These are phyloP conservation scores for Lodderomyces pseudojiufengensis DNA, from an alignment of 1,139 yeast genomes.

Conservation along the genomic window DNA sequence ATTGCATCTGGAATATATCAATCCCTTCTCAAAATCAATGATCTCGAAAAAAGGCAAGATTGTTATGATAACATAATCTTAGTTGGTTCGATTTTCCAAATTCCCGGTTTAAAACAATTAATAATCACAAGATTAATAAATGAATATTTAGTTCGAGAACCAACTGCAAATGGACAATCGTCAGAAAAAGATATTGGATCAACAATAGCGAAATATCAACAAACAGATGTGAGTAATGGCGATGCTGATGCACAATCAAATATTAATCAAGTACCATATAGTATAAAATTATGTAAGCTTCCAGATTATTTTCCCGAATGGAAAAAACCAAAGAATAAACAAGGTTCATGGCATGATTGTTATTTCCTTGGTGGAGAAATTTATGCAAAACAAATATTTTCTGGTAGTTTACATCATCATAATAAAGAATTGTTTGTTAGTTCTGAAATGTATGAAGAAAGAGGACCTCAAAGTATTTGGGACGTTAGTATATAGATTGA, in stretches of 20 bases:
- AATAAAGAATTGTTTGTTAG: slow-evolving; percentile 67
- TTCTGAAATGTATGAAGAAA: slow-evolving; percentile 68
- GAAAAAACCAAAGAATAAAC: slow-evolving; percentile 64
- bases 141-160: slow-evolving; percentile 49
- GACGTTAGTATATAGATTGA: slow-evolving; percentile 29
- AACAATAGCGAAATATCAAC: slow-evolving; percentile 45
- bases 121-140: slow-evolving; percentile 56
- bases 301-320: slow-evolving; percentile 96
- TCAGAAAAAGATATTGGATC: slow-evolving; percentile 24
- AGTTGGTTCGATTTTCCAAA: slow-evolving; percentile 71
- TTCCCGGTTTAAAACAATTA: slow-evolving; percentile 75
- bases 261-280: slow-evolving; percentile 68
- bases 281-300: slow-evolving; percentile 62
- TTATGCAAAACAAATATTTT: slow-evolving; percentile 79
- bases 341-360: slow-evolving; percentile 65
- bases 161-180: slow-evolving; percentile 20
- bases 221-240: slow-evolving; percentile 33
- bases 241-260: slow-evolving; percentile 24
- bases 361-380: slow-evolving; percentile 86
- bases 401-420: slow-evolving; percentile 53
- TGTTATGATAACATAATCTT: slow-evolving; percentile 82
- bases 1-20: slow-evolving; percentile 55
- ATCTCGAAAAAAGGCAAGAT: slow-evolving; percentile 70
- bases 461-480: slow-evolving; percentile 73
- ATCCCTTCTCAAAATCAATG: slow-evolving; percentile 55